Evolutionary conservation across 371 early-diverging fungal species (phyloP).

Genomic region (Syncephalastrum racemosum): DNA sequence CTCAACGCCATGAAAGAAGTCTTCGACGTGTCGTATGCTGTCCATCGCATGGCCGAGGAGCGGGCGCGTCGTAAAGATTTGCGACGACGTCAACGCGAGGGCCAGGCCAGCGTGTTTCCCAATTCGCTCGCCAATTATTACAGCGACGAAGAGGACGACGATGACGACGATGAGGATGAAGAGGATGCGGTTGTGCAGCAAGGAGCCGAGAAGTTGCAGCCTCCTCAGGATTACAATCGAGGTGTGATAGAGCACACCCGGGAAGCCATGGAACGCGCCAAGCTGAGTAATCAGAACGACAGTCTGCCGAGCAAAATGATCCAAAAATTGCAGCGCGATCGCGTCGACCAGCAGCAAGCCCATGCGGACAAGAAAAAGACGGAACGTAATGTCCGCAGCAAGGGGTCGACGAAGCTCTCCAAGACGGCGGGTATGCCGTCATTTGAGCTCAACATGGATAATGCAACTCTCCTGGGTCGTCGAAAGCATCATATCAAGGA

Average conservation of each 20-base stretch:
- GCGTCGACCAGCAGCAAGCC: conserved; percentile 5
- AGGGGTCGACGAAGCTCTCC: neutral
- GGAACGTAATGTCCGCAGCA: conserved; percentile 4
- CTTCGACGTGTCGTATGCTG: conserved; percentile 51
- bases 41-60: conserved; percentile 56
- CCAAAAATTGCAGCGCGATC: conserved; percentile 13
- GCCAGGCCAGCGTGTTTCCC: neutral
- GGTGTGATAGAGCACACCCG: no score
- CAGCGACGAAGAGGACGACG: conserved; percentile 20
- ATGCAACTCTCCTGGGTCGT: conserved; percentile 57
- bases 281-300: neutral
- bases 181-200: neutral
- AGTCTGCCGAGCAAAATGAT: conserved; percentile 10
- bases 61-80: conserved; percentile 27
- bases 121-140: conserved; percentile 3
- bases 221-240: no score
- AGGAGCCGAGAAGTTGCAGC: no score
- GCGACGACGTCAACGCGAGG: conserved; percentile 10
- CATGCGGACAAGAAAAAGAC: conserved; percentile 4
- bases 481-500: conserved; percentile 34
- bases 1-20: conserved; percentile 48
- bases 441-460: conserved; percentile 58
- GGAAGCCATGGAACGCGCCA: neutral
- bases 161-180: conserved; percentile 23
- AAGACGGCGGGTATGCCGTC: conserved; percentile 6